phyloP scores from a whole-genome alignment of 2,329 filamentous ascomycete species.

The Fusarium pseudoanthophilum region DNA sequence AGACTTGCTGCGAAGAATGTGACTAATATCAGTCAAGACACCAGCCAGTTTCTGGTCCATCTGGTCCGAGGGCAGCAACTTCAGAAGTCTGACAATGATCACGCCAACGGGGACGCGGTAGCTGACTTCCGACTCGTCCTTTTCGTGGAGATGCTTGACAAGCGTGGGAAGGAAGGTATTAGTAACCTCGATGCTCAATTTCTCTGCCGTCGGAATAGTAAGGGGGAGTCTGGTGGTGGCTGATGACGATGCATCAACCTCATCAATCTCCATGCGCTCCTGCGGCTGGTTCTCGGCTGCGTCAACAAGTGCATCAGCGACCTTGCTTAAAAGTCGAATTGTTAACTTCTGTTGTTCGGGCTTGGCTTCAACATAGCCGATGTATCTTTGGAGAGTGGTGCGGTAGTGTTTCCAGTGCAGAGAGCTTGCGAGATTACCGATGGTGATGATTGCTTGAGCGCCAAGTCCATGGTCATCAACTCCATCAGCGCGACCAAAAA shows the following conservation, averaged over 20 bases:
- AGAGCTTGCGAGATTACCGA: slow-evolving; percentile 78
- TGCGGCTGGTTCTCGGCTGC: slow-evolving; percentile 58
- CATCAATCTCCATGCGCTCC: slow-evolving; percentile 58
- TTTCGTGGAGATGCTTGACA: slow-evolving; percentile 88
- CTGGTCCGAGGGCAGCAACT: slow-evolving; percentile 77
- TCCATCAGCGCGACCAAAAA: slow-evolving; percentile 80
- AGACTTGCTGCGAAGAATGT: slow-evolving; percentile 89
- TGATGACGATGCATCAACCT: slow-evolving; percentile 39
- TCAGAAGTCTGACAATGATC: slow-evolving; percentile 87
- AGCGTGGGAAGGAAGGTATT: slow-evolving; percentile 82
- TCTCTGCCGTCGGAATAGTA: slow-evolving; percentile 73
- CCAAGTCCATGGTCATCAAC: slow-evolving; percentile 85
- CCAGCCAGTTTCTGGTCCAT: slow-evolving; percentile 81
- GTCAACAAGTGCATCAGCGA: slow-evolving; percentile 78
- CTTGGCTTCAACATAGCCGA: slow-evolving; percentile 82
- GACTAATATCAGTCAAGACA: slow-evolving; percentile 90
- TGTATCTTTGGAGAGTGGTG: slow-evolving; percentile 84
- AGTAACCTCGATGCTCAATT: slow-evolving; percentile 77
- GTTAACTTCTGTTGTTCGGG: slow-evolving; percentile 87
- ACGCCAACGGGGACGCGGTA: slow-evolving; percentile 90
- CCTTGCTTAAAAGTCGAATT: slow-evolving; percentile 81
- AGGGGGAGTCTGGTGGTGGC: slow-evolving; percentile 62
- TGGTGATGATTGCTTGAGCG: slow-evolving; percentile 84
- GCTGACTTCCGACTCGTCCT: slow-evolving; percentile 94
- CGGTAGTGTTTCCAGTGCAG: slow-evolving; percentile 93